Conservation (phyloP, 2,329 filamentous ascomycete genomes). For the Trichoderma sp. region DNA sequence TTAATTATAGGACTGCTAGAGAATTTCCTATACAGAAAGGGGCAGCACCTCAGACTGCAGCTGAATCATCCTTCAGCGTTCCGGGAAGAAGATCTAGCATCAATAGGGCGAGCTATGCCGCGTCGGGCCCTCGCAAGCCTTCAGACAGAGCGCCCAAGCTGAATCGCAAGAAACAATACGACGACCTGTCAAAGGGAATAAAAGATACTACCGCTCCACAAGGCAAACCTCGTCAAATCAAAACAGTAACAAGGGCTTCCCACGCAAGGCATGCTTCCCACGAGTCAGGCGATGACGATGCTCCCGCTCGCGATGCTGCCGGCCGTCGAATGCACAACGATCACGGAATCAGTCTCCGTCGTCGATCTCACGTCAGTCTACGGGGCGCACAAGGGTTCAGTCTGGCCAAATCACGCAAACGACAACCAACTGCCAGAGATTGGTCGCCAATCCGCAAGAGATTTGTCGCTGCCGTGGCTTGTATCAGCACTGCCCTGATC, state of each 20-base stretch:
- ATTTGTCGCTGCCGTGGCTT: slow-evolving; percentile 65
- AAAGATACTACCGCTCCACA: neutral
- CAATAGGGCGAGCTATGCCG: neutral
- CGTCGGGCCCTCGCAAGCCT: neutral
- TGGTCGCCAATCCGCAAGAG: slow-evolving; percentile 67
- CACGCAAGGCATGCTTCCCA: slow-evolving; percentile 18
- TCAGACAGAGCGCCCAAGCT: neutral
- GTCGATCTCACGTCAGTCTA: slow-evolving; percentile 54
- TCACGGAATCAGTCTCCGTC: slow-evolving; percentile 44
- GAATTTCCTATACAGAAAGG: neutral
- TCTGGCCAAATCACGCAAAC: slow-evolving; percentile 52
- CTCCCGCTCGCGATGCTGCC: slow-evolving; percentile 28
- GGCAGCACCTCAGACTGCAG: neutral
- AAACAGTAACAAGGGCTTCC: neutral
- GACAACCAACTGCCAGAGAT: slow-evolving; percentile 67
- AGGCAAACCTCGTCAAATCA: slow-evolving; percentile 19
- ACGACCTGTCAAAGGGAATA: slow-evolving; percentile 8
- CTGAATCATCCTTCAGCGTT: slow-evolving; percentile 14
- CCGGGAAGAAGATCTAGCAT: slow-evolving; percentile 22
- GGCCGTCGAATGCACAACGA: slow-evolving; percentile 28
- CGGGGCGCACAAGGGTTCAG: slow-evolving; percentile 49
- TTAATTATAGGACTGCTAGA: neutral
- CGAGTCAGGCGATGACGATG: slow-evolving; percentile 24
- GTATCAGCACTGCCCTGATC: slow-evolving; percentile 68
- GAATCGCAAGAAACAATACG: slow-evolving; percentile 5